A percentile compares a stretch with the other conserved stretches of the same genome.
phyloP scores from a whole-genome alignment of 1,284 basidiomycete genomes.

The Lignosus rhinocerotis region DNA sequence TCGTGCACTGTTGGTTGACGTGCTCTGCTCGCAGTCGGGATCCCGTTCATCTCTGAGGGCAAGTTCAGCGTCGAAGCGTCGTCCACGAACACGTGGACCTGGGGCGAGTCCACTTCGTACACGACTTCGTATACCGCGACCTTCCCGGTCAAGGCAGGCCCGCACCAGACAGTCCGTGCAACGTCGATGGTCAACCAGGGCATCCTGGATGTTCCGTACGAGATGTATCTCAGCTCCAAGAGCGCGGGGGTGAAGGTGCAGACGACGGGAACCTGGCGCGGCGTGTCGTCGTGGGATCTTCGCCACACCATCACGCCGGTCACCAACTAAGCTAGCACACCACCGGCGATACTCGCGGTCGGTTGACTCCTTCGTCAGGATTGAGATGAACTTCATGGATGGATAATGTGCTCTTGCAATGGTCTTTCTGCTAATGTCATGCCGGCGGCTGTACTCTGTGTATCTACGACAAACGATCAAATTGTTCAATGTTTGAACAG shows the following conservation, averaged over 20 bases:
- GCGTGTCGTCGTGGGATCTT: slow-evolving; percentile 10
- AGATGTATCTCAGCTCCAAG: slow-evolving; percentile 2
- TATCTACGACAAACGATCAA: too few relatives aligned
- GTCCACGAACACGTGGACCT: slow-evolving; percentile 1
- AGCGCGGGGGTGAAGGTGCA: neutral
- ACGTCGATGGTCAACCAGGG: slow-evolving; percentile 3
- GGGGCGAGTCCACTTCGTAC: neutral
- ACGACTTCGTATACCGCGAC: neutral
- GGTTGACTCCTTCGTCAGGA: too few relatives aligned
- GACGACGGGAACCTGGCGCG: slow-evolving; percentile 9
- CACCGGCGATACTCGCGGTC: too few relatives aligned
- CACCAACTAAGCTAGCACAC: neutral
- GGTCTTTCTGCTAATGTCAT: too few relatives aligned
- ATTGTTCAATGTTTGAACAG: too few relatives aligned
- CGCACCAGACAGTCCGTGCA: neutral
- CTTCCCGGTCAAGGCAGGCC: neutral
- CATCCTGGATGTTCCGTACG: slow-evolving; percentile 7
- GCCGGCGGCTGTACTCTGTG: too few relatives aligned
- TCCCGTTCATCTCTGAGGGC: neutral
- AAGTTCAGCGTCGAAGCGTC: neutral
- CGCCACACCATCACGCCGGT: neutral
- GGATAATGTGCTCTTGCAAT: too few relatives aligned
- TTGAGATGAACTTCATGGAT: too few relatives aligned
- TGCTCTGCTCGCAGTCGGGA: neutral
- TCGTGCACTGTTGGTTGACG: neutral